Evolutionary conservation across 805 yeast genomes (phyloP).

Genomic region (Cephaloascus fragrans): DNA sequence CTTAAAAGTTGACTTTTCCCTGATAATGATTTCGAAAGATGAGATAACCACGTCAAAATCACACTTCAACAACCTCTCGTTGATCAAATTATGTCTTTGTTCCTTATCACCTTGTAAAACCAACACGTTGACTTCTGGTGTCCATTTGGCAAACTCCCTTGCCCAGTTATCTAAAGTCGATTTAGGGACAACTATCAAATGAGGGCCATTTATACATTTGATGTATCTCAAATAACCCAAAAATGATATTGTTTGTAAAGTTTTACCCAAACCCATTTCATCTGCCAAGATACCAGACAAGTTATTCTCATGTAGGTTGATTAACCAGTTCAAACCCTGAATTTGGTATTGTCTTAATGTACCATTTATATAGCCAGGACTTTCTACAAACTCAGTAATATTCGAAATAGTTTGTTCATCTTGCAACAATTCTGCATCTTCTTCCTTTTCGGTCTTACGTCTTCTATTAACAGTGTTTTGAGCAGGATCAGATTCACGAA

Average conservation of each 20-base stretch:
- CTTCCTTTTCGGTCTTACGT: conserved; percentile 69
- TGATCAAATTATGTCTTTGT: conserved; percentile 45
- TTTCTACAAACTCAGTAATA: conserved; percentile 39
- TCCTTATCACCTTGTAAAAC: conserved; percentile 71
- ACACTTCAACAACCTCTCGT: conserved; percentile 39
- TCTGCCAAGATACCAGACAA: conserved; percentile 74
- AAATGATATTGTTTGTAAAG: conserved; percentile 70
- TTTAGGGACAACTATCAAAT: conserved; percentile 68
- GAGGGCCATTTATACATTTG: conserved; percentile 58
- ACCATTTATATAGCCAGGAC: conserved; percentile 50
- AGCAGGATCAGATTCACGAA: conserved; percentile 11
- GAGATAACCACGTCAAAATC: conserved; percentile 66
- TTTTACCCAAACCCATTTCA: conserved; percentile 82
- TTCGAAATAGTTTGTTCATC: conserved; percentile 34
- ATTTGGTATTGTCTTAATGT: conserved; percentile 63
- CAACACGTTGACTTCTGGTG: conserved; percentile 66
- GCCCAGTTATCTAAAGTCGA: conserved; percentile 77
- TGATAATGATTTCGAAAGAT: conserved; percentile 69
- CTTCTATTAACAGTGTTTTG: conserved; percentile 31
- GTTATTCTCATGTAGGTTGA: conserved; percentile 56
- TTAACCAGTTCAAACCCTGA: conserved; percentile 75
- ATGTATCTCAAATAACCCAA: conserved; percentile 62
- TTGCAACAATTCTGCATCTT: conserved; percentile 64
- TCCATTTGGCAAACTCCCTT: conserved; percentile 70
- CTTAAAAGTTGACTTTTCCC: conserved; percentile 56